These are phyloP conservation scores for Trichocladium antarcticum DNA, from an alignment of 495 filamentous ascomycete species.

Conservation along the genomic window DNA sequence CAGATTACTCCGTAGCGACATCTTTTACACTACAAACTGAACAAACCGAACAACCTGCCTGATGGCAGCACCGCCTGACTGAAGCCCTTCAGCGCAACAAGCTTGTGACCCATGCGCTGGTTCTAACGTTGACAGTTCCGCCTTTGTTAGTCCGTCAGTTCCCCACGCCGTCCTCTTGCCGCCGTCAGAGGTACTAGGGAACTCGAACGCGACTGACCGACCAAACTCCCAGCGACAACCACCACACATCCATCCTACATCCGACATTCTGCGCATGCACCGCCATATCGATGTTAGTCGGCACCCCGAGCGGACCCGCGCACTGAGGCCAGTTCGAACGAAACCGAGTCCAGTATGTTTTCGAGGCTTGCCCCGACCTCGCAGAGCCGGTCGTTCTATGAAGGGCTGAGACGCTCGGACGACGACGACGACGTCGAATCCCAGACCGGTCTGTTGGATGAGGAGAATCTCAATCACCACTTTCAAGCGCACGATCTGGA, in stretches of 20 bases:
- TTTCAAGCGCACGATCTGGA: conserved; percentile 66
- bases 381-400: conserved; percentile 58
- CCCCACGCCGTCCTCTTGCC: background rate
- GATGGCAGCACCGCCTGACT: conserved; percentile 11
- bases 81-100: background rate
- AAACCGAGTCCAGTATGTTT: conserved; percentile 67
- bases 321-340: background rate
- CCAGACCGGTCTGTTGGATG: conserved; percentile 56
- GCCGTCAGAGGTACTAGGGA: background rate
- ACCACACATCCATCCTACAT: no score
- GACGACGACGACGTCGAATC: conserved; percentile 56
- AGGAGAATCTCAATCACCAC: conserved; percentile 52
- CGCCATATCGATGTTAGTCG: background rate
- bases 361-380: conserved; percentile 57
- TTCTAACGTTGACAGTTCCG: background rate
- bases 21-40: background rate
- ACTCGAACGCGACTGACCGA: no score
- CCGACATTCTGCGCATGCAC: background rate
- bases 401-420: conserved; percentile 53
- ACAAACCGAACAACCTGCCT: background rate
- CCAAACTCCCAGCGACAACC: no score
- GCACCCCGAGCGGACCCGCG: background rate
- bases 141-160: background rate
- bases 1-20: no score
- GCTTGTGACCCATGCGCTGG: background rate